Percentiles rank a stretch among this genome's conserved stretches.
These are phyloP conservation scores for Penicillium sp. DNA, from an alignment of 2,329 filamentous ascomycete genomes.

Conservation along the genomic window DNA sequence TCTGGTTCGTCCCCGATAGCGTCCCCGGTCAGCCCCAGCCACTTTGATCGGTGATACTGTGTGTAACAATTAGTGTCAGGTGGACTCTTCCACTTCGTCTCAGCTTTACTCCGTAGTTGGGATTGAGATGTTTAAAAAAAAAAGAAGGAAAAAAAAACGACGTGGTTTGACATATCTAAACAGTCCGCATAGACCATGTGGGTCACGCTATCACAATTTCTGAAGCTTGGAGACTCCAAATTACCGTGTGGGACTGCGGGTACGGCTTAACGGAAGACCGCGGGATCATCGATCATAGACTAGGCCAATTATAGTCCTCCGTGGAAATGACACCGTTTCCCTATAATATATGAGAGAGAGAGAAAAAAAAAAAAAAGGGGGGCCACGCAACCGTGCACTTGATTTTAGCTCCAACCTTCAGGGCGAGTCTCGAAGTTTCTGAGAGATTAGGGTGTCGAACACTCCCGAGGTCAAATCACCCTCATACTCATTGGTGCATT, in stretches of 20 bases:
- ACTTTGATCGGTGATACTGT: neutral
- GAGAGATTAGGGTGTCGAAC: neutral
- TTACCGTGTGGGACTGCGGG: constrained; percentile 20
- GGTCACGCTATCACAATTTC: constrained; percentile 6
- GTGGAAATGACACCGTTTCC: constrained; percentile 13
- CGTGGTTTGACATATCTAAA: too few species aligned
- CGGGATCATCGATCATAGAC: constrained; percentile 23
- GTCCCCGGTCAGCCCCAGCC: constrained; percentile 2
- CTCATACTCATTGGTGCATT: constrained; percentile 1
- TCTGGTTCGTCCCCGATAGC: constrained; percentile 7
- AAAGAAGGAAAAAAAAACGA: too few species aligned
- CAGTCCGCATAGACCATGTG: constrained; percentile 7
- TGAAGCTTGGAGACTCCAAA: neutral
- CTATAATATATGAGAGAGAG: neutral
- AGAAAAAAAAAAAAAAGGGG: neutral
- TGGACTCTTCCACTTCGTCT: neutral
- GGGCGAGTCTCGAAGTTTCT: constrained; percentile 10
- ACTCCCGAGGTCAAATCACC: neutral
- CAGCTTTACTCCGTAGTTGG: constrained; percentile 3
- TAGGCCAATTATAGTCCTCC: constrained; percentile 3
- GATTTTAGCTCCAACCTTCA: constrained; percentile 24
- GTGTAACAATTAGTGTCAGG: constrained; percentile 1
- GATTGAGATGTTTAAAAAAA: neutral
- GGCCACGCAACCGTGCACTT: constrained; percentile 12
- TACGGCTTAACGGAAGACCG: constrained; percentile 21